Percentiles rank a stretch among this genome's conserved stretches.
These are phyloP conservation scores for Termitomyces heimii DNA, from an alignment of 768 basidiomycete species.

Conservation along the genomic window DNA sequence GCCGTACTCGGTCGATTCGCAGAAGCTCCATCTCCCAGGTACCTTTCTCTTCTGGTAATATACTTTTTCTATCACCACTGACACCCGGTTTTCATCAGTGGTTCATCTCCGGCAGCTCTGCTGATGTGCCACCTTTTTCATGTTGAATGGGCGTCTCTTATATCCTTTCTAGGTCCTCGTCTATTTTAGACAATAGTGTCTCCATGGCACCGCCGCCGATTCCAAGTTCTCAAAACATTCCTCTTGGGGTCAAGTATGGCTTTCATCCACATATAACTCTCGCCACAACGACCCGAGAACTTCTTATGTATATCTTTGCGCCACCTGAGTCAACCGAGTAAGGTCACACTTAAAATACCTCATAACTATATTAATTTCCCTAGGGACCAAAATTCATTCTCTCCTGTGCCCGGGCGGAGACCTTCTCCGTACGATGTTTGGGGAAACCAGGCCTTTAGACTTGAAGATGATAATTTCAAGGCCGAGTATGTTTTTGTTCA, in stretches of 20 bases:
- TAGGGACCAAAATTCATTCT: slow-evolving; percentile 35
- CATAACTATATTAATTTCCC: slow-evolving; percentile 2
- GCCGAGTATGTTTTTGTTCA: slow-evolving; percentile 66
- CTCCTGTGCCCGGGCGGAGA: slow-evolving; percentile 21
- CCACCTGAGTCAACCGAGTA: slow-evolving; percentile 56
- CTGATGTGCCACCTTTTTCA: slow-evolving; percentile 27
- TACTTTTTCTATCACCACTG: slow-evolving; percentile 13
- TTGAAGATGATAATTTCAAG: slow-evolving; percentile 69
- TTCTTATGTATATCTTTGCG: slow-evolving; percentile 69
- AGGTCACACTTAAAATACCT: slow-evolving; percentile 15
- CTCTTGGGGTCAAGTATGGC: slow-evolving; percentile 41
- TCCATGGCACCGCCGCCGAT: slow-evolving; percentile 14
- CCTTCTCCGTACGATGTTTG: slow-evolving; percentile 57
- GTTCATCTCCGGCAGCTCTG: slow-evolving; percentile 30
- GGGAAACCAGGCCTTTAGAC: slow-evolving; percentile 68
- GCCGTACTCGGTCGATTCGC: slow-evolving; percentile 18
- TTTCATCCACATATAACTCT: slow-evolving; percentile 48
- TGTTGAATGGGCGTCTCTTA: slow-evolving; percentile 13
- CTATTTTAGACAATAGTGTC: slow-evolving; percentile 22
- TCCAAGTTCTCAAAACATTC: slow-evolving; percentile 22
- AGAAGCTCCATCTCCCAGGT: slow-evolving; percentile 21
- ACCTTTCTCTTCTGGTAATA: slow-evolving; percentile 9
- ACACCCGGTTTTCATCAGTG: slow-evolving; percentile 17
- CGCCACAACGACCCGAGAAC: slow-evolving; percentile 57
- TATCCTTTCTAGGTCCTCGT: slow-evolving; percentile 21